A percentile compares a stretch with the other conserved stretches of the same genome.
Evolutionary conservation across 345 rosid genomes (phyloP).

Genomic region (Salix udensis): DNA sequence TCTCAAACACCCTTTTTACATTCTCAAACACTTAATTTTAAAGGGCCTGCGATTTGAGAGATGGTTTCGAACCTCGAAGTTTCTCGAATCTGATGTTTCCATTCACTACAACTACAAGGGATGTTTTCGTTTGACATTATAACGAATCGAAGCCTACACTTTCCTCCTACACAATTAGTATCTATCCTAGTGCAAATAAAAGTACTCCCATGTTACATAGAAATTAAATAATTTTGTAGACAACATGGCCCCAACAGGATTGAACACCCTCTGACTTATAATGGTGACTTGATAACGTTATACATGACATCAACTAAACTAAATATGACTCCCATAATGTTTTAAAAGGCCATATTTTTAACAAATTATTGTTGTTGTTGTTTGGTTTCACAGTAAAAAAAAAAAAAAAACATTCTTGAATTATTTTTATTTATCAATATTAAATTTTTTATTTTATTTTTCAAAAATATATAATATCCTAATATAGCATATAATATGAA

Average conservation of each 20-base stretch:
- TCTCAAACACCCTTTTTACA: too few relatives aligned
- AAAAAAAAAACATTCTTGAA: too few relatives aligned
- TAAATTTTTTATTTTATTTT: too few relatives aligned
- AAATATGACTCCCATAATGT: not conserved
- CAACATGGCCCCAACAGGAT: not conserved
- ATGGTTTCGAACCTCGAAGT: conserved; percentile 1
- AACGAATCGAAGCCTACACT: not conserved
- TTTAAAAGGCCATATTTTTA: not conserved
- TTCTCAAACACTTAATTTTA: too few relatives aligned
- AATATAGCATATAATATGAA: too few relatives aligned
- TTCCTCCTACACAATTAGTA: not conserved
- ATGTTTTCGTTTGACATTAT: not conserved
- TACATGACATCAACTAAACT: not conserved
- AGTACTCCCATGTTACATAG: not conserved
- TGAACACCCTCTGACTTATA: not conserved
- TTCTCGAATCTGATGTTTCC: conserved; percentile 7
- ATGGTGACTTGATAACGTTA: not conserved
- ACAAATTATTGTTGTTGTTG: too few relatives aligned
- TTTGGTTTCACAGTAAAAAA: too few relatives aligned
- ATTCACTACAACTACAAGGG: too few relatives aligned
- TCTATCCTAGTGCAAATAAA: not conserved
- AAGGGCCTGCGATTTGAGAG: too few relatives aligned
- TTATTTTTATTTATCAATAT: not conserved
- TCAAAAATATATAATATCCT: too few relatives aligned
- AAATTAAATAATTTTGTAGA: not conserved